A percentile compares a stretch with the other conserved stretches of the same genome.
phyloP scores from a whole-genome alignment of 805 yeast genomes.

The Kurtzmaniella fragi region DNA sequence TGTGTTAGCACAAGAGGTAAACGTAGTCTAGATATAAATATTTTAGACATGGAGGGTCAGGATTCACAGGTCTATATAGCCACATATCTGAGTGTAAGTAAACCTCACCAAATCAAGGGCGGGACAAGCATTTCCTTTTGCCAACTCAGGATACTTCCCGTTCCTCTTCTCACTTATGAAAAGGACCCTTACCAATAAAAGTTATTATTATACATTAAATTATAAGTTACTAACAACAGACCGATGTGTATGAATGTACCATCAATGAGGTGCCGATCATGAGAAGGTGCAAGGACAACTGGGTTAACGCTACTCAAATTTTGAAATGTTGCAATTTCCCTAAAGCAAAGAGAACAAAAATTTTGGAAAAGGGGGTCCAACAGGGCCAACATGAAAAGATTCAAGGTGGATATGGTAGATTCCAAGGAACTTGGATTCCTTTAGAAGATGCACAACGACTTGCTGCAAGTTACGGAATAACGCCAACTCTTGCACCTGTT shows the following conservation, averaged over 20 bases:
- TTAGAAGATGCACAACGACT: slow-evolving; percentile 56
- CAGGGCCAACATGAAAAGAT: slow-evolving; percentile 85
- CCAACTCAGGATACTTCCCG: background rate
- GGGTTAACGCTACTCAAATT: slow-evolving; percentile 97
- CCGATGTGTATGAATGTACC: slow-evolving; percentile 67
- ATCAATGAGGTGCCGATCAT: slow-evolving; percentile 71
- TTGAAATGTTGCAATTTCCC: slow-evolving; percentile 91
- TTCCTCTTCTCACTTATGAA: background rate
- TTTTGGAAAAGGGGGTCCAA: slow-evolving; percentile 90
- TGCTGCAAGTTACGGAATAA: slow-evolving; percentile 36
- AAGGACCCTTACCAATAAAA: slow-evolving; percentile 2
- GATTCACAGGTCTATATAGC: slow-evolving; percentile 40
- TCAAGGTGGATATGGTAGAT: slow-evolving; percentile 96
- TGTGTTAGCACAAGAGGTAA: too few species aligned
- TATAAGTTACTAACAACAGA: slow-evolving; percentile 16
- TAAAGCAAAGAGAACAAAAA: slow-evolving; percentile 88
- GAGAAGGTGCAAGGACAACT: slow-evolving; percentile 87
- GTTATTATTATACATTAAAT: background rate
- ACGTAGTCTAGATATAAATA: too few species aligned
- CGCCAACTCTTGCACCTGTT: slow-evolving; percentile 38
- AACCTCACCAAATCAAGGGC: background rate
- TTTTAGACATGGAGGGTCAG: background rate
- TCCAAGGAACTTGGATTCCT: slow-evolving; percentile 98
- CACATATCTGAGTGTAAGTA: slow-evolving; percentile 41
- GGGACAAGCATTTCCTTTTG: too few species aligned